Conservation (phyloP, 768 basidiomycete species). For the Pisolithus marmoratus region DNA sequence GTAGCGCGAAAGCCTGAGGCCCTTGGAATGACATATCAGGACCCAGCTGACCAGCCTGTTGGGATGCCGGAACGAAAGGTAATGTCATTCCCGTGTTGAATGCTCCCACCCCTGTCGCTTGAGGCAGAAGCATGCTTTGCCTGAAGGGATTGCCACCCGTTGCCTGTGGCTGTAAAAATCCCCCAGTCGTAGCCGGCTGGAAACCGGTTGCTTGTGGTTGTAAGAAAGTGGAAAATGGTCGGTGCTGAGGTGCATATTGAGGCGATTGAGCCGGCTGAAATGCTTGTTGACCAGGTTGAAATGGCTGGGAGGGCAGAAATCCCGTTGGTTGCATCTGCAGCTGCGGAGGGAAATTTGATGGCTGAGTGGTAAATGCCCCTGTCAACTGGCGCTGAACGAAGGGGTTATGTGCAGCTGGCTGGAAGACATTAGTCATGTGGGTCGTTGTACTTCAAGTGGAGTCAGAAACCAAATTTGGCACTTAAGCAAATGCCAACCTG, state of each 20-base stretch:
- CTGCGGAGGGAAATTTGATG: slow-evolving; percentile 35
- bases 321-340: slow-evolving; percentile 54
- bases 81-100: slow-evolving; percentile 29
- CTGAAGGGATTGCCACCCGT: slow-evolving; percentile 82
- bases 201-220: slow-evolving; percentile 50
- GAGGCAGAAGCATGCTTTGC: slow-evolving; percentile 66
- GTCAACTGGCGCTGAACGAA: slow-evolving; percentile 61
- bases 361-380: slow-evolving; percentile 38
- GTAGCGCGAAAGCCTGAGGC: slow-evolving; percentile 1
- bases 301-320: slow-evolving; percentile 40
- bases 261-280: slow-evolving; percentile 6
- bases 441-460: slow-evolving; percentile 34
- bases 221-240: slow-evolving; percentile 50
- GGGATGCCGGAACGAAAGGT: slow-evolving; percentile 8
- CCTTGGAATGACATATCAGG: background rate
- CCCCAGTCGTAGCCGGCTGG: slow-evolving; percentile 33
- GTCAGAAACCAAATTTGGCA: slow-evolving; percentile 9
- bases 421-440: slow-evolving; percentile 37
- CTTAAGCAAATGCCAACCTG: slow-evolving; percentile 29
- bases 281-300: slow-evolving; percentile 27
- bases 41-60: background rate
- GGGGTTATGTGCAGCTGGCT: slow-evolving; percentile 65
- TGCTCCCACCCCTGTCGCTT: slow-evolving; percentile 52
- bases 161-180: slow-evolving; percentile 46
- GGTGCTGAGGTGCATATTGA: slow-evolving; percentile 36